Evolutionary conservation across 805 yeast species (phyloP).

Genomic region (Saturnispora quitensis): DNA sequence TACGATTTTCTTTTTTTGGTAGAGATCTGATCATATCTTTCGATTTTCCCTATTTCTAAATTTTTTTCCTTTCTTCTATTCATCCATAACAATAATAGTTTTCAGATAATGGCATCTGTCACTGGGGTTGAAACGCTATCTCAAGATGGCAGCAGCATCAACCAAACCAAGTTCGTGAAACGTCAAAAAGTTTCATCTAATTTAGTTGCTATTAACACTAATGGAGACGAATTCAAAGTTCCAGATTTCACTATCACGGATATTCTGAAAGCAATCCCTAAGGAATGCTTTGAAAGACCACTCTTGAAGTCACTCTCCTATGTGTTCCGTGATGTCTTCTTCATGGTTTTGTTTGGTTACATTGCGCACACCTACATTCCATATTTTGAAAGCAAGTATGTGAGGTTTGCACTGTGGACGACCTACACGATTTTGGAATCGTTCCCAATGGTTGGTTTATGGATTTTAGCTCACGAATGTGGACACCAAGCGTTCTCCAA

Average conservation of each 20-base stretch:
- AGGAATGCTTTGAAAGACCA: slow-evolving; percentile 50
- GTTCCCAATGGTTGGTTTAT: slow-evolving; percentile 50
- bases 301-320: slow-evolving; percentile 40
- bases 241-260: slow-evolving; percentile 58
- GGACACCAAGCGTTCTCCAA: slow-evolving; percentile 57
- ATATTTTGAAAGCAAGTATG: slow-evolving; percentile 23
- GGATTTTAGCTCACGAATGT: slow-evolving; percentile 60
- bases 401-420: slow-evolving; percentile 36
- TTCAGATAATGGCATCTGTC: not conserved
- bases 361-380: slow-evolving; percentile 38
- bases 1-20: not conserved
- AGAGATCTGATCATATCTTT: not conserved
- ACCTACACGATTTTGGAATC: slow-evolving; percentile 30
- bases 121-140: not conserved
- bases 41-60: not conserved
- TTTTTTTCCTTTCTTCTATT: not conserved
- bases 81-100: not conserved
- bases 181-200: slow-evolving; percentile 8
- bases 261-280: slow-evolving; percentile 48
- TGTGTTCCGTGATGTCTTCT: slow-evolving; percentile 43
- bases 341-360: slow-evolving; percentile 35
- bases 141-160: not conserved
- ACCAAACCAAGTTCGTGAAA: not conserved
- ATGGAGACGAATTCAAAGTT: slow-evolving; percentile 46
- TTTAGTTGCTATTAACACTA: slow-evolving; percentile 37